phyloP scores from a whole-genome alignment of 768 basidiomycete genomes.

The Psilocybe azurescens region DNA sequence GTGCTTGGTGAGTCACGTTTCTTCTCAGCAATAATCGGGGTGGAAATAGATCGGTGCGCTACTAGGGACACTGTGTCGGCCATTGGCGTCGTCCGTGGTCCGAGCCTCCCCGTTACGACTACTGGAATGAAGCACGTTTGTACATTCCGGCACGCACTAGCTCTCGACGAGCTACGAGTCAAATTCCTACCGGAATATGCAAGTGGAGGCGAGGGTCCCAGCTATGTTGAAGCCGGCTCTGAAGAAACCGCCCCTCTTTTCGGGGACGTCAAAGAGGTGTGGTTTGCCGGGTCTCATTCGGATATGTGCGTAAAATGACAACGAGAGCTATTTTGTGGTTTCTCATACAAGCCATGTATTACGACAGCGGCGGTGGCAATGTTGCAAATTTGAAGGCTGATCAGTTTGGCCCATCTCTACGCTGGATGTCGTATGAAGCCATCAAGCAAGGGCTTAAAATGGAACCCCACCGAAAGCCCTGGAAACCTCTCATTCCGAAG shows the following conservation, averaged over 20 bases:
- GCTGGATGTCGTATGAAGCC: conserved; percentile 11
- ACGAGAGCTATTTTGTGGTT: neutral
- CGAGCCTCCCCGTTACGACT: conserved; percentile 35
- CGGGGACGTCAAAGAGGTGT: conserved; percentile 6
- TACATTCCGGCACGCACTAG: conserved; percentile 51
- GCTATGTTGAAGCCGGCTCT: neutral
- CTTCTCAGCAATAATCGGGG: neutral
- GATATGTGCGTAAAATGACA: conserved; percentile 5
- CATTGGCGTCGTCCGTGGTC: conserved; percentile 38
- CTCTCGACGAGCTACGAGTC: conserved; percentile 51
- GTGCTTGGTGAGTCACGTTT: no score
- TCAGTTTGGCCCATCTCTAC: conserved; percentile 5
- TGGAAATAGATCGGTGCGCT: no score
- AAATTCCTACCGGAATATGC: conserved; percentile 52
- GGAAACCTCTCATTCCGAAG: no score
- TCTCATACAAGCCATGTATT: neutral
- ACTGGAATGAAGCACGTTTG: conserved; percentile 35
- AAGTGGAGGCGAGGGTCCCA: conserved; percentile 22
- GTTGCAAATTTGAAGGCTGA: neutral
- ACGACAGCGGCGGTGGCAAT: conserved; percentile 6
- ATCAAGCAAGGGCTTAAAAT: conserved; percentile 1
- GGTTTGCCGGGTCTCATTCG: conserved; percentile 12
- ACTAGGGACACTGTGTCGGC: conserved; percentile 55
- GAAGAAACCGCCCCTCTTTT: no score
- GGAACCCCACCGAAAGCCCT: neutral